These are phyloP conservation scores for Macadamia integrifolia DNA, from an alignment of 164 flowering plant species.

Conservation along the genomic window DNA sequence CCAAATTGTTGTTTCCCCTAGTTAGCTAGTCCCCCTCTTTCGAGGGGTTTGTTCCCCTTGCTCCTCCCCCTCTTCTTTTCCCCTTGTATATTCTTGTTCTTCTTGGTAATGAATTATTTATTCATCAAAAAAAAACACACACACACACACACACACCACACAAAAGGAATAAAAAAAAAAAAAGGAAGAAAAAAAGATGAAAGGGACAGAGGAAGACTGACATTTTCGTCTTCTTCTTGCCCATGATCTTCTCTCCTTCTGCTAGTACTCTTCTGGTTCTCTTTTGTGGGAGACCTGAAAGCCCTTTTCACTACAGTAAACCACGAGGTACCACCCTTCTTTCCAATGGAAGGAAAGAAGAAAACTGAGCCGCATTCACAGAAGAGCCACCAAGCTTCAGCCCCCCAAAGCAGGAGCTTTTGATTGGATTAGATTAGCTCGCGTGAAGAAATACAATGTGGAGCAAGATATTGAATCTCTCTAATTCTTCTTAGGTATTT, in stretches of 20 bases:
- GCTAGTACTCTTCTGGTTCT: slow-evolving; percentile 27
- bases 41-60: no score
- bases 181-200: neutral
- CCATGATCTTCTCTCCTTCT: slow-evolving; percentile 45
- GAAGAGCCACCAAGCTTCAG: neutral
- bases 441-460: no score
- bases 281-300: slow-evolving; percentile 73
- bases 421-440: neutral
- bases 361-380: slow-evolving; percentile 21
- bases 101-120: no score
- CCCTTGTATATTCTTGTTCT: no score
- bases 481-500: no score
- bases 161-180: no score
- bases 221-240: slow-evolving; percentile 66
- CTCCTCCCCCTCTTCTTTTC: no score
- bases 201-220: slow-evolving; percentile 14
- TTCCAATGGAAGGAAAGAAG: slow-evolving; percentile 30
- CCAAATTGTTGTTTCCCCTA: no score
- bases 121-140: no score
- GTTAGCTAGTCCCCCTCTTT: no score
- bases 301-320: slow-evolving; percentile 65
- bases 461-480: no score
- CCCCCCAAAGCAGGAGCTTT: neutral
- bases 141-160: no score
- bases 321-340: slow-evolving; percentile 53